phyloP scores from a whole-genome alignment of 139 green algal species.

The Chlorella sp. region DNA sequence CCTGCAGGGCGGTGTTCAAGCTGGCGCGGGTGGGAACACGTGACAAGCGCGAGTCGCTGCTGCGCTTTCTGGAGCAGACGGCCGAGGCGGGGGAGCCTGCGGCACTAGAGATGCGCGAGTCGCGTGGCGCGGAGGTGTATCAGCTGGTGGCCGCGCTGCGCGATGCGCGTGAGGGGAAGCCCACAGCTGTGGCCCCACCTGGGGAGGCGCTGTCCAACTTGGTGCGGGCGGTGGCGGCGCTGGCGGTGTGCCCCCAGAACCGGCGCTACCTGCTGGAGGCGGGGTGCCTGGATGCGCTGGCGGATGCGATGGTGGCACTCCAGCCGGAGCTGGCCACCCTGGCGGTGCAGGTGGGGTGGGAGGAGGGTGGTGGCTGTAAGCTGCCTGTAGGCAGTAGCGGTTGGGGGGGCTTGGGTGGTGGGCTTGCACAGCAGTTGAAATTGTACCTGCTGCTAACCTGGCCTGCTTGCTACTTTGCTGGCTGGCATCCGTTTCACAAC shows the following conservation, averaged over 20 bases:
- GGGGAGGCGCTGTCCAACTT: slow-evolving; percentile 17
- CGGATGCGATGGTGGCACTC: slow-evolving; percentile 12
- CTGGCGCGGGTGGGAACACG: not conserved
- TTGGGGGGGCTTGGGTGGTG: no score
- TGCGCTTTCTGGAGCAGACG: slow-evolving; percentile 50
- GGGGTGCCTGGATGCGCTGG: slow-evolving; percentile 44
- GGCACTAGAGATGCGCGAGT: slow-evolving; percentile 35
- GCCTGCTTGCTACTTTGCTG: no score
- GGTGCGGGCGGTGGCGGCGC: slow-evolving; percentile 42
- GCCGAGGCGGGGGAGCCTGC: slow-evolving; percentile 36
- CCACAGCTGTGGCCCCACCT: not conserved
- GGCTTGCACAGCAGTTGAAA: no score
- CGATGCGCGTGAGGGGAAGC: slow-evolving; percentile 2
- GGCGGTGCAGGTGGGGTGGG: not conserved
- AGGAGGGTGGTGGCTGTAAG: no score
- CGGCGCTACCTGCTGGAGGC: slow-evolving; percentile 49
- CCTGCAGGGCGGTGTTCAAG: slow-evolving; percentile 33
- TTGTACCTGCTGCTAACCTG: not conserved
- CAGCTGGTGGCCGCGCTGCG: slow-evolving; percentile 27
- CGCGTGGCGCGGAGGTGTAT: slow-evolving; percentile 34
- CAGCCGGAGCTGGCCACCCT: not conserved
- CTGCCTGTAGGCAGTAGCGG: no score
- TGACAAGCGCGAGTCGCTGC: slow-evolving; percentile 24
- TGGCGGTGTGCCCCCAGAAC: slow-evolving; percentile 45
- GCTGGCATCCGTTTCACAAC: no score